phyloP scores from a whole-genome alignment of 139 green algal species.

The Picocystis salinarum region DNA sequence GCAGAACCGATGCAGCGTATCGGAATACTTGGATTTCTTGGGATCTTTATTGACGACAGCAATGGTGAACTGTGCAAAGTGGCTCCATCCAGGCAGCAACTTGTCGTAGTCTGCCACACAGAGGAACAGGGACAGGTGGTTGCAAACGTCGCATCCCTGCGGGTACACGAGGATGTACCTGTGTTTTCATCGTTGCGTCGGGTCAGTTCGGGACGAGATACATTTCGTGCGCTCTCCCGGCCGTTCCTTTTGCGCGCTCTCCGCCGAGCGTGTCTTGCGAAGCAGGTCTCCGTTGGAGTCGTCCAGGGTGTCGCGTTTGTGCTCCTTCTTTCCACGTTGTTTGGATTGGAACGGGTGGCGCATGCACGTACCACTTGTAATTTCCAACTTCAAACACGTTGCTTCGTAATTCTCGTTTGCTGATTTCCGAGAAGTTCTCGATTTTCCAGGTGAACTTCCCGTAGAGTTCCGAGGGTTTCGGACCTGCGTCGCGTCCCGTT shows the following conservation, averaged over 20 bases:
- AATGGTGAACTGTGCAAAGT: slow-evolving; percentile 98
- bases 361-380: slow-evolving; percentile 71
- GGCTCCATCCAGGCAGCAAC: slow-evolving; percentile 88
- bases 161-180: slow-evolving; percentile 97
- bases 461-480: slow-evolving; percentile 61
- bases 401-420: slow-evolving; percentile 81
- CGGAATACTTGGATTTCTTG: slow-evolving; percentile 93
- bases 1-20: slow-evolving; percentile 96
- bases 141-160: slow-evolving; percentile 89
- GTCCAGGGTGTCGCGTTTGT: too few species aligned
- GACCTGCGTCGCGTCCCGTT: too few species aligned
- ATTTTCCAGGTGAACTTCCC: slow-evolving; percentile 97
- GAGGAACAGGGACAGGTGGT: slow-evolving; percentile 94
- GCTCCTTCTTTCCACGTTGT: too few species aligned
- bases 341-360: neutral
- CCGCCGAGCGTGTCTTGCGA: too few species aligned
- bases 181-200: neutral
- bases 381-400: slow-evolving; percentile 78
- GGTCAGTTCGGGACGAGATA: neutral
- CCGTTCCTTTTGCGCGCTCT: too few species aligned
- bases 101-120: slow-evolving; percentile 98
- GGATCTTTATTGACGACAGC: slow-evolving; percentile 95
- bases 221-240: too few species aligned
- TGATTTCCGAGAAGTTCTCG: slow-evolving; percentile 79
- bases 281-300: too few species aligned